phyloP scores from a whole-genome alignment of 2,329 filamentous ascomycete genomes.

The Pestalotiopsis sp. region DNA sequence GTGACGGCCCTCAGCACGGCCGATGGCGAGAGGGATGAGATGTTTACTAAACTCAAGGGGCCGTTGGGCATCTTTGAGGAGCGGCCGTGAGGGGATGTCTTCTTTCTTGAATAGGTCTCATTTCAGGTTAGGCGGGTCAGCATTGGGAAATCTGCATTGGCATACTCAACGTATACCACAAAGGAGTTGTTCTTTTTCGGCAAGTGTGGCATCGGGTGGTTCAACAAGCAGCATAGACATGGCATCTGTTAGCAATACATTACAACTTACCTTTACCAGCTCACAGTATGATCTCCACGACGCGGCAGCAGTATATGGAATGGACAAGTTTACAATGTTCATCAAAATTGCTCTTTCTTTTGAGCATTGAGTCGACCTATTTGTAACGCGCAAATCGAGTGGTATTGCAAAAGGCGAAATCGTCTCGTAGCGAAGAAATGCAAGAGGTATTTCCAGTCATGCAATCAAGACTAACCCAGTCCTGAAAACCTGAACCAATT shows the following conservation, averaged over 20 bases:
- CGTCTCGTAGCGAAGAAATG: background rate
- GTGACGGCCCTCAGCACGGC: constrained; percentile 82
- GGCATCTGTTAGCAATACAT: background rate
- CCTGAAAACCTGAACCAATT: background rate
- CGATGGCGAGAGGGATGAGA: constrained; percentile 84
- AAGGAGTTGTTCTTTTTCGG: background rate
- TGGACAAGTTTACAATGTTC: background rate
- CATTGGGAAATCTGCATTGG: background rate
- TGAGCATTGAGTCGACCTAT: background rate
- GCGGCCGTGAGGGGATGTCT: constrained; percentile 18
- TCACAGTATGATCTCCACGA: background rate
- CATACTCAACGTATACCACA: constrained; percentile 16
- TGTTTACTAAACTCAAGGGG: constrained; percentile 72
- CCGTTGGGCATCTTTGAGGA: constrained; percentile 52
- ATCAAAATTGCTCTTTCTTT: background rate
- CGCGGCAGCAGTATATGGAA: no score
- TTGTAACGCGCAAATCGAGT: background rate
- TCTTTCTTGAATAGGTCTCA: background rate
- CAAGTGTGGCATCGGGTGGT: background rate
- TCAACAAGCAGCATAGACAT: constrained; percentile 4
- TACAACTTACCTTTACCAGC: background rate
- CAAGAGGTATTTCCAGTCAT: constrained; percentile 2
- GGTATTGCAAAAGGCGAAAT: background rate
- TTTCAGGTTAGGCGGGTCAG: background rate
- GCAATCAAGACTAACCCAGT: background rate